These are phyloP conservation scores for Cinnamomum micranthum DNA, from an alignment of 164 flowering plant species.

Conservation along the genomic window DNA sequence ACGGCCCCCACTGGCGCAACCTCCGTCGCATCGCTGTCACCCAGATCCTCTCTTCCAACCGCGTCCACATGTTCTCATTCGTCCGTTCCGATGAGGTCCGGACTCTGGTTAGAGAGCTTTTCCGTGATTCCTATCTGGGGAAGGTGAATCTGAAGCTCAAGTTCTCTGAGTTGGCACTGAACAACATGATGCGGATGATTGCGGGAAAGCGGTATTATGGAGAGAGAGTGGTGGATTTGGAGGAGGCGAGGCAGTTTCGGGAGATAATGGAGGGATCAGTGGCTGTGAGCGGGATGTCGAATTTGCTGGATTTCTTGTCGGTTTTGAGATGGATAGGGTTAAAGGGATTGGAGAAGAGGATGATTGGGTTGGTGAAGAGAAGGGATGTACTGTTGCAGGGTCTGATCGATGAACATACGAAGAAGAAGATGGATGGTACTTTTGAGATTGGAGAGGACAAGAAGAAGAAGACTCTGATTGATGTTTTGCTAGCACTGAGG, in stretches of 20 bases:
- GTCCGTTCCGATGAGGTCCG: constrained; percentile 23
- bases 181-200: constrained; percentile 18
- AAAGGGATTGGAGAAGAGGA: constrained; percentile 17
- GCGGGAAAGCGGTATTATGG: constrained; percentile 24
- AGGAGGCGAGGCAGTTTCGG: constrained; percentile 17
- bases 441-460: no score
- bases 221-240: constrained; percentile 13
- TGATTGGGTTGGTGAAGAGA: constrained; percentile 5
- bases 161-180: constrained; percentile 15
- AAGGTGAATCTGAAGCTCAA: constrained; percentile 11
- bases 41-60: constrained; percentile 28
- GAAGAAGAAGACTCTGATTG: constrained; percentile 10
- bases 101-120: constrained; percentile 10
- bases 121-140: neutral
- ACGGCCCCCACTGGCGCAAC: constrained; percentile 39
- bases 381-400: constrained; percentile 21
- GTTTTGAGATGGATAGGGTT: constrained; percentile 24
- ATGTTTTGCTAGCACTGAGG: constrained; percentile 22
- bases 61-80: constrained; percentile 14
- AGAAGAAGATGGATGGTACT: neutral
- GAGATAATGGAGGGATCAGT: neutral
- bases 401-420: constrained; percentile 15
- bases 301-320: constrained; percentile 25
- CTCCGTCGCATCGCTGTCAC: constrained; percentile 31
- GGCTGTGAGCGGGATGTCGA: neutral